Base-by-base conservation (phyloP, 352 stramenopile genomes). In the Pythium graminicola region DNA sequence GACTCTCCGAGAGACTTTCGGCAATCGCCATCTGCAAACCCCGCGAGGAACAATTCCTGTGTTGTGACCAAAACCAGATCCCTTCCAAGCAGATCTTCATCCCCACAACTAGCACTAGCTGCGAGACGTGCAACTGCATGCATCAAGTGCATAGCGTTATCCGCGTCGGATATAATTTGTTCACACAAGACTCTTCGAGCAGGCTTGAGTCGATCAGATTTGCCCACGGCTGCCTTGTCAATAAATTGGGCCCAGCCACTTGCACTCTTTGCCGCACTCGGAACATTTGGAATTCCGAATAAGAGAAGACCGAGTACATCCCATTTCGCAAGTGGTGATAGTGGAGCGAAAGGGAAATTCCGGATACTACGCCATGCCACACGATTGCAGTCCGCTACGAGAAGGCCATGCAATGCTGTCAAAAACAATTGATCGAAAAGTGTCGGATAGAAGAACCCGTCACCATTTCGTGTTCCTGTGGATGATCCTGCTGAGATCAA, bases 391-490 rank as follows among this genome's bases (percentile, higher is more conserved):
- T 92, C 81, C 16, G 67, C 39, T 4, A 81, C 67, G 51, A 92
- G 62, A 8, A 92, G 36, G 9, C 79, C 83, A 50, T 89, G 78
- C 9, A 94, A 59, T 29, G 77, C 81, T 6, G 82, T 91, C 29
- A 92, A 60, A 47, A 94, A 91, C 7, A 94, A 67, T 54, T 94
- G 83, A 40, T 94, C 83, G 52, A 92, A 91, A 13, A 89, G 51
- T 16, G 81, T 89, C 26, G 81, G 81, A 46, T 92, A 92, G 22
- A 76, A 85, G 0, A 78, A 56, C 1, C 53, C 59, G 3, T 78
- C 63, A 0, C 43, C 58, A 33, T 67, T 71, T 20, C 59, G 62
- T 6, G 46, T 51, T 17, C 50, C 47, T 5, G 45, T 55, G 8
- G 63, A 51, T 7, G 66, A 61, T 6, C 52, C 57, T n/a, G 66